Conservation (phyloP, 495 filamentous ascomycete genomes). For the Talaromyces wortmannii region DNA sequence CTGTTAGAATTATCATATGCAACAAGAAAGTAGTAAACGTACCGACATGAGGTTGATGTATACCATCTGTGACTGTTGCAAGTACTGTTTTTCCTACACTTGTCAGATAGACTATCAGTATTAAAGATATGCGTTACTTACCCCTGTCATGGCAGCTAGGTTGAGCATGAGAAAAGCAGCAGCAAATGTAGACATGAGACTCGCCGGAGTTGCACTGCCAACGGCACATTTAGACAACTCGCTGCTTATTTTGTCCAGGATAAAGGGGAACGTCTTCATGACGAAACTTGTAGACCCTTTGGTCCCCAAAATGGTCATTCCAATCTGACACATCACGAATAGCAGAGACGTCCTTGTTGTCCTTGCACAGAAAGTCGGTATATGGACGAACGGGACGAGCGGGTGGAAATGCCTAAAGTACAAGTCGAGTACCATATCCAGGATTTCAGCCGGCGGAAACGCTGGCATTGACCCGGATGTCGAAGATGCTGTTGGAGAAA, state of each 20-base stretch:
- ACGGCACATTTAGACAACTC: conserved; percentile 34
- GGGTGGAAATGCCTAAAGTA: conserved; percentile 46
- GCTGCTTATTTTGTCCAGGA: conserved; percentile 31
- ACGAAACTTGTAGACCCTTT: conserved; percentile 43
- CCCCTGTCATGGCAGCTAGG: conserved; percentile 42
- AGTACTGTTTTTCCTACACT: conserved; percentile 31
- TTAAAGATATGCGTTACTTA: conserved; percentile 13
- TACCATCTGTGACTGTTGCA: conserved; percentile 41
- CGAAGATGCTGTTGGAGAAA: conserved; percentile 12
- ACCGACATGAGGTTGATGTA: conserved; percentile 46
- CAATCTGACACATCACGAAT: conserved; percentile 46
- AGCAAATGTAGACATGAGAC: conserved; percentile 37
- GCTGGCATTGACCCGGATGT: conserved; percentile 17
- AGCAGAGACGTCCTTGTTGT: conserved; percentile 32
- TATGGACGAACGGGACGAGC: conserved; percentile 44
- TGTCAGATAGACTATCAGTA: conserved; percentile 7
- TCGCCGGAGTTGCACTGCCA: conserved; percentile 25
- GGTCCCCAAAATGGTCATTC: conserved; percentile 43
- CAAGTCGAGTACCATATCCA: conserved; percentile 50
- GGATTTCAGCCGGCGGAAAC: conserved; percentile 44
- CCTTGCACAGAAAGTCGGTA: conserved; percentile 43
- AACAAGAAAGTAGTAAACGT: conserved; percentile 7
- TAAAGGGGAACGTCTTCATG: conserved; percentile 30
- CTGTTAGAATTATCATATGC: not conserved
- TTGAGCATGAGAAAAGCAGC: conserved; percentile 40